Percentiles rank a stretch among this genome's conserved stretches.
Evolutionary conservation across 2,329 filamentous ascomycete genomes (phyloP).

Genomic region (Chalara sp.): DNA sequence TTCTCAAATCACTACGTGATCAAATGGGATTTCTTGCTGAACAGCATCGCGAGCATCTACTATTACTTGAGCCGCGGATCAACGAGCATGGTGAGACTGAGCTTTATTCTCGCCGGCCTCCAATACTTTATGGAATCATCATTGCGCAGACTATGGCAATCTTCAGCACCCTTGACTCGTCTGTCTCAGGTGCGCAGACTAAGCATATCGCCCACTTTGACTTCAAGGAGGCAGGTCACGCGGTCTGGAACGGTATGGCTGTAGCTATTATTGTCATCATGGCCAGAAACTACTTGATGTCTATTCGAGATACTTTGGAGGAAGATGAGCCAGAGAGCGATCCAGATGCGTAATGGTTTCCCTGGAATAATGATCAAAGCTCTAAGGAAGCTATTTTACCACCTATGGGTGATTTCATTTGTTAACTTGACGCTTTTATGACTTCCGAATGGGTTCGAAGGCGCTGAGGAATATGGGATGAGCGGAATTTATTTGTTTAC

Average conservation of each 20-base stretch:
- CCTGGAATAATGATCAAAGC: too few species aligned
- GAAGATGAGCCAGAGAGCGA: constrained; percentile 16
- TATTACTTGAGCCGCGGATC: constrained; percentile 7
- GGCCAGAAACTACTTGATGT: constrained; percentile 26
- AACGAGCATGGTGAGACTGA: constrained; percentile 17
- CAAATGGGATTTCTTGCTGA: constrained; percentile 23
- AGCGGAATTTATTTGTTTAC: too few species aligned
- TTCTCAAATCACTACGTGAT: constrained; percentile 16
- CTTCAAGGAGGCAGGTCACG: constrained; percentile 20
- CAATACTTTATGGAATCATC: constrained; percentile 29
- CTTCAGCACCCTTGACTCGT: constrained; percentile 25
- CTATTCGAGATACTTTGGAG: constrained; percentile 22
- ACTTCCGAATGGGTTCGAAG: too few species aligned
- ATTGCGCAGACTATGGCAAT: constrained; percentile 20
- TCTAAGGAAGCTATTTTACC: too few species aligned
- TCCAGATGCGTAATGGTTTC: constrained; percentile 13
- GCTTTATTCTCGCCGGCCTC: constrained; percentile 18
- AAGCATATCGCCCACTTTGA: constrained; percentile 24
- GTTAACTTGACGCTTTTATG: too few species aligned
- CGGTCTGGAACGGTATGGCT: constrained; percentile 29
- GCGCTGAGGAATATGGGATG: too few species aligned
- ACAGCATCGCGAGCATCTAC: constrained; percentile 19
- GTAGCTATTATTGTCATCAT: constrained; percentile 25
- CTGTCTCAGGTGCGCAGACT: constrained; percentile 17
- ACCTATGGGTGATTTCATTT: too few species aligned